Base-by-base conservation (phyloP, 441 rosid genomes). In the Arabidopsis lyrata region DNA sequence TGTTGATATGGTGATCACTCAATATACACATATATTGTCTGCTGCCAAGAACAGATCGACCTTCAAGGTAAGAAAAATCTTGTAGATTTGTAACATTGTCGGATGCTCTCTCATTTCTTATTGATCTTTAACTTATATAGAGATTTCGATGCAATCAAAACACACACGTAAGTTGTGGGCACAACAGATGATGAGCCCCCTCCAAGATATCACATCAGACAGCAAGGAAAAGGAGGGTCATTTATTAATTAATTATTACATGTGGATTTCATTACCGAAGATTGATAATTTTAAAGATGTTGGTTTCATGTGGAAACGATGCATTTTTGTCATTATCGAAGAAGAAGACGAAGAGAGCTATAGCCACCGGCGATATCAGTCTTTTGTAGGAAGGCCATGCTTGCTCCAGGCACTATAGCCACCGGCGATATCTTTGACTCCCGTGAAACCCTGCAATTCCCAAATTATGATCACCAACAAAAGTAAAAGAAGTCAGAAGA, bases 371-470 rank as follows among this genome's bases (percentile, higher is more conserved):
- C 24, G 24, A 22, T 22, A 83, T 55, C 38, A 82, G 50, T 15
- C 11, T 70, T 88, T 84, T 7, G 84, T 81, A 10, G 97, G 96
- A 53, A 93, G 96, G 15, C 83, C 87, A 65, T 66, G 88, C 61
- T 86, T 85, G 32, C 76, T 71, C 98, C 98, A 93, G 20, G 95
- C 85, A 18, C 83, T 77, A 66, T 68, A 91, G 54, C 97, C 98
- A 27, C 95, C 97, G 29, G 93, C 86, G 35, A 93, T 65, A 78
- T 93, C 96, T 2, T 83, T 83, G 11, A 93, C 76, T 0, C 77
- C 81, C 6, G 81, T 78, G 81, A 86, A 91, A 36, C 96, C 97
- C 98, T 90, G 90, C 44, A 53, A 39, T 27, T 52, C 55, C 47
- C 49, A 41, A 18, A 29, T 52, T 16, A 10, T 48, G 3, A 49